Base-by-base conservation (phyloP, 139 green algal genomes). In the Chlamydomonas incerta region DNA sequence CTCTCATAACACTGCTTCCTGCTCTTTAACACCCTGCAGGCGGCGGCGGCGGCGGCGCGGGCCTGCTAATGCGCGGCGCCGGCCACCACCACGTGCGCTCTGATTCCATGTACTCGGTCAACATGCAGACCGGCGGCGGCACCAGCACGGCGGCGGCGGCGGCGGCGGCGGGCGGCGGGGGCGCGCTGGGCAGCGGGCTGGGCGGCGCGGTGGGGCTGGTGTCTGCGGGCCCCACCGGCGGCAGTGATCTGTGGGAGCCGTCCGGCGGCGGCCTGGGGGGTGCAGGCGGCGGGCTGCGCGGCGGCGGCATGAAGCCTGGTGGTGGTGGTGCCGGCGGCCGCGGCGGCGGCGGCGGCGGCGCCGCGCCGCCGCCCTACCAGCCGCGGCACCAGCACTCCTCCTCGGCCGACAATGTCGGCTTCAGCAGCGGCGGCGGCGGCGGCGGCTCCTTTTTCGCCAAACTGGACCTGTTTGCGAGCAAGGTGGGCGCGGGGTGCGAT, bases 381-480 rank as follows among this genome's bases (percentile, higher is more conserved):
- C n/a, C 15, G n/a, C 65, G 52, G n/a, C 80, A 85, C 66, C 50
- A 70, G 2, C 80, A 85, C 80, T 85, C 80, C 6, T 77, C 67
- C 14, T 85, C 80, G 3, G 80, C 66, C 0, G 80, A 85, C 80
- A 63, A 63, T n/a, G 63, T 29, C 18, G 74, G 41, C 5, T 50
- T 50, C 41, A 50, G 41, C 41, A 50, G 41, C 41, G 41, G 41
- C 41, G 41, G 41, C 41, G 41, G 41, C 41, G 41, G 41, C 41
- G 41, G n/a, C 60, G 37, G 37, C 28, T 85, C 80, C 3, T 70
- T 85, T 50, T 85, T 85, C 67, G 28, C n/a, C 50, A 85, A 85
- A 67, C 66, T 85, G 4, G 80, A 85, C 34, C 11, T 77, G 1
- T 70, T 77, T 9, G 66, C 80, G 0, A 77, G 26, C 77, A 84